Conservation (phyloP, 441 rosid genomes). For the Populus trichocarpa region DNA sequence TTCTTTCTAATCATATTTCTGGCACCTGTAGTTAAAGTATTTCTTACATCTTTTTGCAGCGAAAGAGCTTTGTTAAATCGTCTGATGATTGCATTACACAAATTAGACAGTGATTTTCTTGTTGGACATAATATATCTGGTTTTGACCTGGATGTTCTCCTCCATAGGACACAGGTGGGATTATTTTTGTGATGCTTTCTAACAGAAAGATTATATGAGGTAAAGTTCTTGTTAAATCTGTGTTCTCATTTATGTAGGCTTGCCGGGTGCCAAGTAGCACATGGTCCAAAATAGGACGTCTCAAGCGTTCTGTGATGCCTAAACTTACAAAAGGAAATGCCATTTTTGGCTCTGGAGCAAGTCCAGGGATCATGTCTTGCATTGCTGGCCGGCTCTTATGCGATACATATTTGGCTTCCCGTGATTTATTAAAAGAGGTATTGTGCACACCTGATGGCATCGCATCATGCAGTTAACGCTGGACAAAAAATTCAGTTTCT, state of each 20-base stretch:
- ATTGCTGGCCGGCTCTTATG: constrained; percentile 93
- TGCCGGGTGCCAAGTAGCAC: constrained; percentile 82
- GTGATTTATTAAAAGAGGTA: constrained; percentile 92
- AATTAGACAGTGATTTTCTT: constrained; percentile 91
- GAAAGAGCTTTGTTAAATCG: constrained; percentile 92
- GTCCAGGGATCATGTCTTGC: constrained; percentile 93
- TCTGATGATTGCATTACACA: constrained; percentile 76
- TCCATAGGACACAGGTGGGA: constrained; percentile 85
- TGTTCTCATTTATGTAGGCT: constrained; percentile 43
- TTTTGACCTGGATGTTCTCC: constrained; percentile 94
- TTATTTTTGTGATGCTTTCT: constrained; percentile 16
- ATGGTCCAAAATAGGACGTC: constrained; percentile 99
- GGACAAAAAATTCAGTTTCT: constrained; percentile 26
- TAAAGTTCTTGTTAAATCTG: not conserved
- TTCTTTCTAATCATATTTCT: not conserved
- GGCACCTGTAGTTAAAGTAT: constrained; percentile 7
- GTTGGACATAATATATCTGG: constrained; percentile 98
- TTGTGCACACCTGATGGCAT: constrained; percentile 12
- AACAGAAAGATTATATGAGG: not conserved
- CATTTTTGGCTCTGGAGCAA: constrained; percentile 85
- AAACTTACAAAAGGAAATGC: constrained; percentile 72
- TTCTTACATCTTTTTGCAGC: constrained; percentile 45
- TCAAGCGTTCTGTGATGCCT: constrained; percentile 93
- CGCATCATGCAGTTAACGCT: not conserved
- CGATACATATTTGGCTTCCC: constrained; percentile 83